Percentiles rank a stretch among this genome's conserved stretches.
Conservation (phyloP, 768 basidiomycete species). For the Phaffia australis region DNA sequence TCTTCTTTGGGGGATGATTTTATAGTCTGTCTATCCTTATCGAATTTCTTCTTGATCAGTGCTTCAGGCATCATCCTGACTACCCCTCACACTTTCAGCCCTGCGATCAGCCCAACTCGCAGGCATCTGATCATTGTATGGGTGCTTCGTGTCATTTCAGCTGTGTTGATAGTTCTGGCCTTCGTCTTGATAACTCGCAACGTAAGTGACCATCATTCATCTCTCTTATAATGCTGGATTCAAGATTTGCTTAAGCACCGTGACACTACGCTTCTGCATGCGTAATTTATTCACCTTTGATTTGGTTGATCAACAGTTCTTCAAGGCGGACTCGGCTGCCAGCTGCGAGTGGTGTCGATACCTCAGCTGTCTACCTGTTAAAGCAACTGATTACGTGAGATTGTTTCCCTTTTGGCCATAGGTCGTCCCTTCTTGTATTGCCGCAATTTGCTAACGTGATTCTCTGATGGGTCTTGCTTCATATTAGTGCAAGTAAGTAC, state of each 20-base stretch:
- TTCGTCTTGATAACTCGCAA: constrained; percentile 74
- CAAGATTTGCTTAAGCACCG: constrained; percentile 8
- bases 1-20: constrained; percentile 64
- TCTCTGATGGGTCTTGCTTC: background rate
- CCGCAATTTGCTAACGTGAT: background rate
- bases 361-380: constrained; percentile 7
- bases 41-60: too few species aligned
- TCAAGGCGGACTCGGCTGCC: constrained; percentile 71
- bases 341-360: constrained; percentile 46
- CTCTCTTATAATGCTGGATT: constrained; percentile 29
- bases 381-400: background rate
- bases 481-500: constrained; percentile 8
- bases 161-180: constrained; percentile 64
- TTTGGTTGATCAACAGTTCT: background rate
- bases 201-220: constrained; percentile 46
- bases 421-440: background rate
- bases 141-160: constrained; percentile 58
- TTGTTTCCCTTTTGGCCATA: background rate
- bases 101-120: constrained; percentile 70
- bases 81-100: constrained; percentile 35
- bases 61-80: too few species aligned
- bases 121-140: constrained; percentile 63
- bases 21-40: constrained; percentile 44
- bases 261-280: background rate
- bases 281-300: background rate